A percentile compares a stretch with the other conserved stretches of the same genome.
These are phyloP conservation scores for Collybia mongolica DNA, from an alignment of 768 basidiomycete species.

Conservation along the genomic window DNA sequence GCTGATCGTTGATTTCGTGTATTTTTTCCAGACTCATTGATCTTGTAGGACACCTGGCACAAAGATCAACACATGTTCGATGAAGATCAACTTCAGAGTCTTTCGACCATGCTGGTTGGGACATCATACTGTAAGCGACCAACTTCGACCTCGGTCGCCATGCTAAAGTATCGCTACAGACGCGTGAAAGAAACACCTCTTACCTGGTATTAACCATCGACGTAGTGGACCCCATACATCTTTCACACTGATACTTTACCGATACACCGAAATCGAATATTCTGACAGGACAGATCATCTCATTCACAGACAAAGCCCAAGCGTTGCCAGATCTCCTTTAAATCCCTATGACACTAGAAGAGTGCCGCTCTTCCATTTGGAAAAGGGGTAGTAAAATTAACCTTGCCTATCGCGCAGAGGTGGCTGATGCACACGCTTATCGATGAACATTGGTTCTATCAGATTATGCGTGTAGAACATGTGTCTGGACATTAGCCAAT, in stretches of 20 bases:
- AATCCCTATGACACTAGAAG: not conserved
- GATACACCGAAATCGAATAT: not conserved
- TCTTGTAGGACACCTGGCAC: constrained; percentile 82
- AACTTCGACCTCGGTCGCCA: not conserved
- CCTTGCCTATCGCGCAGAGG: not conserved
- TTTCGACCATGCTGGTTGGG: constrained; percentile 87
- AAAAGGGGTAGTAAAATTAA: not conserved
- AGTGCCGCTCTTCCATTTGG: not conserved
- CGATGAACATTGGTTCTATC: constrained; percentile 16
- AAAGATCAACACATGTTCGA: constrained; percentile 85
- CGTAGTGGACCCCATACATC: not conserved
- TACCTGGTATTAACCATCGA: not conserved
- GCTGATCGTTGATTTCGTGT: constrained; percentile 8
- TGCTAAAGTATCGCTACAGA: constrained; percentile 7
- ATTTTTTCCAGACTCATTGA: constrained; percentile 9
- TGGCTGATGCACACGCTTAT: constrained; percentile 10
- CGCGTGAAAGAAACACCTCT: constrained; percentile 4
- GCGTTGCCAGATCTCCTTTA: not conserved
- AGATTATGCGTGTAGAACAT: constrained; percentile 18
- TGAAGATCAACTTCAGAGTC: constrained; percentile 85
- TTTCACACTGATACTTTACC: no score
- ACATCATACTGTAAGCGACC: constrained; percentile 77
- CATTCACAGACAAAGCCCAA: not conserved
- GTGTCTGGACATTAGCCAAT: constrained; percentile 13
- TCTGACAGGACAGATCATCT: not conserved